phyloP scores from a whole-genome alignment of 1,139 yeast species.

The Geotrichum carabidarum region DNA sequence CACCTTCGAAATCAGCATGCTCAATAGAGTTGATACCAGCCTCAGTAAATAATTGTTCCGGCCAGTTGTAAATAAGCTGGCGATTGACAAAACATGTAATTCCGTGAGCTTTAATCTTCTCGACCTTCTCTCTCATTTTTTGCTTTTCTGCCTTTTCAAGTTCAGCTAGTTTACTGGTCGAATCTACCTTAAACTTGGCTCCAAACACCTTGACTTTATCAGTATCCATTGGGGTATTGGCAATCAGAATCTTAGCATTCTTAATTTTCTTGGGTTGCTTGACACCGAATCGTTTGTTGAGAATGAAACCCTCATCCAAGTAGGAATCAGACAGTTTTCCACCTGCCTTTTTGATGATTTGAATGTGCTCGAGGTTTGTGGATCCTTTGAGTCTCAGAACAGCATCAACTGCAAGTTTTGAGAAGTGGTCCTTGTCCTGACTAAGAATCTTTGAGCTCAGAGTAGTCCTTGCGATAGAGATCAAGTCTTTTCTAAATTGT shows the following conservation, averaged over 20 bases:
- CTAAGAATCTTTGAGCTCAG: constrained; percentile 86
- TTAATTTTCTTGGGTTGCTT: constrained; percentile 83
- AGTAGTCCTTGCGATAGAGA: constrained; percentile 88
- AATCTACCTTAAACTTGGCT: constrained; percentile 94
- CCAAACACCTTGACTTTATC: constrained; percentile 97
- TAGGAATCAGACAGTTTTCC: constrained; percentile 89
- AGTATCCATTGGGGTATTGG: constrained; percentile 95
- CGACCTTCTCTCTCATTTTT: constrained; percentile 87
- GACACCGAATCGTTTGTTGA: constrained; percentile 88
- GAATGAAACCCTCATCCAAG: constrained; percentile 90
- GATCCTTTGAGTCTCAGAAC: constrained; percentile 86
- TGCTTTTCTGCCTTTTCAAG: constrained; percentile 92
- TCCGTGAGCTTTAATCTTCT: constrained; percentile 75
- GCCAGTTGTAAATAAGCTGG: constrained; percentile 95
- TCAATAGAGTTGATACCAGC: constrained; percentile 85
- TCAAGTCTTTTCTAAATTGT: constrained; percentile 68
- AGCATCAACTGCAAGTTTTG: constrained; percentile 90
- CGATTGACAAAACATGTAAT: constrained; percentile 90
- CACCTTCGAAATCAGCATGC: constrained; percentile 98
- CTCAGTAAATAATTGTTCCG: constrained; percentile 91
- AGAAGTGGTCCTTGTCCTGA: constrained; percentile 89
- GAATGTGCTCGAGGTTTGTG: constrained; percentile 91
- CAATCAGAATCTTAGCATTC: constrained; percentile 82
- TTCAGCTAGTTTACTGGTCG: constrained; percentile 91
- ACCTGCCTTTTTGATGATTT: constrained; percentile 87